Percentiles rank a stretch among this genome's conserved stretches.
These are phyloP conservation scores for Boechera retrofracta DNA, from an alignment of 345 rosid genomes.

Conservation along the genomic window DNA sequence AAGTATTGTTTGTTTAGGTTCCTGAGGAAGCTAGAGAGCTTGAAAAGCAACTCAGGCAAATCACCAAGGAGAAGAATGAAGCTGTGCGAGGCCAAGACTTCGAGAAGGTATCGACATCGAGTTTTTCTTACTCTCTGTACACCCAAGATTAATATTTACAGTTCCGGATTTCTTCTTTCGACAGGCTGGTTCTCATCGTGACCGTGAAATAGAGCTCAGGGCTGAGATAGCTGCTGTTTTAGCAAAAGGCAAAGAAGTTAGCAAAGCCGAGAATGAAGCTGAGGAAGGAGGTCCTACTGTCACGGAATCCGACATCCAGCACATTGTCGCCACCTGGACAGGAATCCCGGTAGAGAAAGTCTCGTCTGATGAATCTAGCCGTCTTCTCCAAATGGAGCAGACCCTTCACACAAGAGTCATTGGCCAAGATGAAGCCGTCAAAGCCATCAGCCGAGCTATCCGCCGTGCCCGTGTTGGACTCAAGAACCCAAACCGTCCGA, in stretches of 20 bases:
- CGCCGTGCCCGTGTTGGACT: constrained; percentile 99
- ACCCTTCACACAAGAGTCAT: constrained; percentile 88
- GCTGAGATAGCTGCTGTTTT: constrained; percentile 82
- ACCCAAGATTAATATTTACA: constrained; percentile 7
- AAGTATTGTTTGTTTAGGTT: constrained; percentile 55
- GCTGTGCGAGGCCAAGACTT: constrained; percentile 96
- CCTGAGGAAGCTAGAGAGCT: constrained; percentile 99
- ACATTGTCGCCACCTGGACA: constrained; percentile 93
- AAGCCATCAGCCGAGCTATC: constrained; percentile 93
- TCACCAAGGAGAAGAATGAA: constrained; percentile 94
- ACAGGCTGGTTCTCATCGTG: constrained; percentile 96
- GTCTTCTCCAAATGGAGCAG: constrained; percentile 94
- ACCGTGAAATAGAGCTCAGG: constrained; percentile 93
- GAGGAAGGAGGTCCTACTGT: constrained; percentile 88
- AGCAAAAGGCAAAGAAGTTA: constrained; percentile 93
- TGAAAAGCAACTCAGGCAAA: constrained; percentile 92
- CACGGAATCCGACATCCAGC: constrained; percentile 88
- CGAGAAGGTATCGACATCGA: constrained; percentile 66
- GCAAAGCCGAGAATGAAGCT: constrained; percentile 89
- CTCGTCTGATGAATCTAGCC: constrained; percentile 92
- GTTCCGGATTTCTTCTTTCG: constrained; percentile 26
- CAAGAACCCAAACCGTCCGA: constrained; percentile 92
- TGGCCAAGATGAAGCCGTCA: constrained; percentile 99
- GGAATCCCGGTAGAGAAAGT: constrained; percentile 99
- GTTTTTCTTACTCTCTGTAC: constrained; percentile 9